A percentile compares a stretch with the other conserved stretches of the same genome.
Conservation (phyloP, 2,329 filamentous ascomycete species). For the Botrytis tulipae region DNA sequence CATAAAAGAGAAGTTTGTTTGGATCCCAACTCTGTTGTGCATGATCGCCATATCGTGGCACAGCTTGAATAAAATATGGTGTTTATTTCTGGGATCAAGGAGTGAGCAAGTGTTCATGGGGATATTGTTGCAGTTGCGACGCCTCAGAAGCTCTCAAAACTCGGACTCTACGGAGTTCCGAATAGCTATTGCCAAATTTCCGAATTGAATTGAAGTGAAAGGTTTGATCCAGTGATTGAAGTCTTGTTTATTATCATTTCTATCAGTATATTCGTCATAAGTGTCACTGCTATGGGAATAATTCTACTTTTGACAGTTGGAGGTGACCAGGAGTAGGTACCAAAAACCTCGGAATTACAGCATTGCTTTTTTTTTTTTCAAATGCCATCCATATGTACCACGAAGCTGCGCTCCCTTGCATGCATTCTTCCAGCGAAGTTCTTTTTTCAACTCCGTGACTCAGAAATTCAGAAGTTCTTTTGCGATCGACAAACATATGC, state of each 20-base stretch:
- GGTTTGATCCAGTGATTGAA: background rate
- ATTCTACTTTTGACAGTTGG: background rate
- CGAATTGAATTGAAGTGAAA: background rate
- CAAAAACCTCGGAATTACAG: background rate
- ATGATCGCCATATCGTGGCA: conserved; percentile 9
- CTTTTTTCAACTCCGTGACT: background rate
- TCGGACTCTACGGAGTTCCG: background rate
- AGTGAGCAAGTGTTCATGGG: background rate
- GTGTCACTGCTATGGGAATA: conserved; percentile 8
- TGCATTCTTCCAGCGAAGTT: conserved; percentile 5
- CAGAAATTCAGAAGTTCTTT: background rate
- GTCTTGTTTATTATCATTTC: background rate
- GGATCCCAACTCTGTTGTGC: background rate
- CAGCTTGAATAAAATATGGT: background rate
- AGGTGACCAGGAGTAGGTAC: background rate
- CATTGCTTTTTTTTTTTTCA: conserved; percentile 2
- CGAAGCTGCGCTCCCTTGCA: conserved; percentile 11
- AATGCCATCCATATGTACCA: background rate
- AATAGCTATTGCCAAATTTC: background rate
- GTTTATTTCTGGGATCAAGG: conserved; percentile 8
- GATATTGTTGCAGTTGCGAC: background rate
- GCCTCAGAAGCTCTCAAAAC: background rate
- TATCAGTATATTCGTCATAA: background rate
- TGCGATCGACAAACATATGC: conserved; percentile 8
- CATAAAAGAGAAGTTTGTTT: background rate